A percentile compares a stretch with the other conserved stretches of the same genome.
These are phyloP conservation scores for Arachis stenosperma DNA, from an alignment of 306 rosid genomes.

Conservation along the genomic window DNA sequence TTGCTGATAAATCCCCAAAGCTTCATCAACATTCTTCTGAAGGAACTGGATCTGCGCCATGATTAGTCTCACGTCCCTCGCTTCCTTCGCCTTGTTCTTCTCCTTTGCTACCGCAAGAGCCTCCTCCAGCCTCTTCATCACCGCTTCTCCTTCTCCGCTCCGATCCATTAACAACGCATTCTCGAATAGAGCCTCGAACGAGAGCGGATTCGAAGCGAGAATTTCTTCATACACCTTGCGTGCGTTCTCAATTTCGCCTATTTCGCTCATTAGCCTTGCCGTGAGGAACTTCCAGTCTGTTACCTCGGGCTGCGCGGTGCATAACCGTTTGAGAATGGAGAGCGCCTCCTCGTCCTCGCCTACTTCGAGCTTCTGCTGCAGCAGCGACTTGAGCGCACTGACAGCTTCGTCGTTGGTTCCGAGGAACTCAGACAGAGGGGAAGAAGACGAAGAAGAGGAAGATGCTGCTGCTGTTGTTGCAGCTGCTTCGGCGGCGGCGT, in stretches of 20 bases:
- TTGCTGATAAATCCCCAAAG: slow-evolving; percentile 59
- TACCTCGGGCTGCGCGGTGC: slow-evolving; percentile 60
- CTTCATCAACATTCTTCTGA: slow-evolving; percentile 86
- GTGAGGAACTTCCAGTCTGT: slow-evolving; percentile 81
- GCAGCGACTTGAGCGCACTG: slow-evolving; percentile 67
- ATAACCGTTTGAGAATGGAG: slow-evolving; percentile 56
- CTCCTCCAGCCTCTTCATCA: slow-evolving; percentile 63
- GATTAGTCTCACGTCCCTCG: slow-evolving; percentile 73
- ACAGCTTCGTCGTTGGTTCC: slow-evolving; percentile 64
- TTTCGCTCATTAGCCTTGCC: slow-evolving; percentile 62
- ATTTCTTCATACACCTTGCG: slow-evolving; percentile 69
- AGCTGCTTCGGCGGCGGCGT: background rate
- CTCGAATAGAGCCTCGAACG: slow-evolving; percentile 83
- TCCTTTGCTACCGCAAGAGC: slow-evolving; percentile 70
- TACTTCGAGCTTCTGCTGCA: slow-evolving; percentile 77
- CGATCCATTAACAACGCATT: slow-evolving; percentile 88
- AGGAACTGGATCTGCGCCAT: slow-evolving; percentile 86
- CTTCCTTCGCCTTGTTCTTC: slow-evolving; percentile 65
- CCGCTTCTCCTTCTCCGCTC: slow-evolving; percentile 72
- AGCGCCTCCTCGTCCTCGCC: slow-evolving; percentile 80
- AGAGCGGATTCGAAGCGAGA: slow-evolving; percentile 56
- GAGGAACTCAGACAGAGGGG: slow-evolving; percentile 63
- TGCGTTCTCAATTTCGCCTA: slow-evolving; percentile 57
- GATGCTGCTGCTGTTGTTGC: background rate
- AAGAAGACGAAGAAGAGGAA: slow-evolving; percentile 39